phyloP scores from a whole-genome alignment of 2,329 filamentous ascomycete genomes.

The Emergomyces africanus region DNA sequence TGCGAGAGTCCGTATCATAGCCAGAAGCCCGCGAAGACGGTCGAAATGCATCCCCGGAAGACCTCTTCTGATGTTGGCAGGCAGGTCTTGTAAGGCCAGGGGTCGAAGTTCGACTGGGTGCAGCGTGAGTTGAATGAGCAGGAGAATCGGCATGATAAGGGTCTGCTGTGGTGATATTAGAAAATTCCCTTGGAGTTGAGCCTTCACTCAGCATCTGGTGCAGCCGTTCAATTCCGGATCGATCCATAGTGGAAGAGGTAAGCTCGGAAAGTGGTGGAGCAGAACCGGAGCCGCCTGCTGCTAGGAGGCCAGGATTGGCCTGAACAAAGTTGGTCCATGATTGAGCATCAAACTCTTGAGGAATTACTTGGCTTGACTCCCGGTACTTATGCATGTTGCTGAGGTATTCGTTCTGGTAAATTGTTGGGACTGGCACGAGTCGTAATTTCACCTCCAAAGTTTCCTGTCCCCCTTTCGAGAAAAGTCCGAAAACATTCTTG shows the following conservation, averaged over 20 bases:
- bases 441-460: slow-evolving; percentile 89
- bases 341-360: slow-evolving; percentile 52
- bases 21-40: slow-evolving; percentile 50
- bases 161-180: slow-evolving; percentile 18
- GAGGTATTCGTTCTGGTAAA: slow-evolving; percentile 47
- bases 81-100: slow-evolving; percentile 18
- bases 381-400: slow-evolving; percentile 50
- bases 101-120: slow-evolving; percentile 26
- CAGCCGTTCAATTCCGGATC: slow-evolving; percentile 32
- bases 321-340: slow-evolving; percentile 72
- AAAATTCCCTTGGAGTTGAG: slow-evolving; percentile 30
- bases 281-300: slow-evolving; percentile 13
- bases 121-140: slow-evolving; percentile 22
- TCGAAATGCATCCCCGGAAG: slow-evolving; percentile 38
- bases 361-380: slow-evolving; percentile 44
- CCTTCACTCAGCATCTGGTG: slow-evolving; percentile 34
- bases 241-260: slow-evolving; percentile 24
- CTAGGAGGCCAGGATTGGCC: slow-evolving; percentile 45
- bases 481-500: slow-evolving; percentile 71
- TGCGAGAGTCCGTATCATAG: slow-evolving; percentile 23
- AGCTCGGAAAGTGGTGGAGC: slow-evolving; percentile 15
- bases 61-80: slow-evolving; percentile 15
- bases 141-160: slow-evolving; percentile 26
- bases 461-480: slow-evolving; percentile 67
- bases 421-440: slow-evolving; percentile 62